Base-by-base conservation (phyloP, 2,329 filamentous ascomycete species). In the Aspergillus aculeatinus region DNA sequence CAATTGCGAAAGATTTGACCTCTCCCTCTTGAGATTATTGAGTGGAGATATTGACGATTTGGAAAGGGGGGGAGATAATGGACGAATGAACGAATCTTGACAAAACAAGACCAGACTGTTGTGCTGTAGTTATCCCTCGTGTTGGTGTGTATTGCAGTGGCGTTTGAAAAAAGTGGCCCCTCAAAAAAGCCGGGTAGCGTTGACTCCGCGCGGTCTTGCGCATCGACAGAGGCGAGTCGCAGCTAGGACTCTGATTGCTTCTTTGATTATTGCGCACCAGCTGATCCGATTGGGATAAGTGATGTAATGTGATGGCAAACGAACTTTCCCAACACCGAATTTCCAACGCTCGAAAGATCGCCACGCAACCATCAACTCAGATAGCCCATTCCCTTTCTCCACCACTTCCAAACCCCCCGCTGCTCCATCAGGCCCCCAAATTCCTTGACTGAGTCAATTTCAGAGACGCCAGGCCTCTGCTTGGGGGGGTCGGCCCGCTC, bases 381-480 rank as follows among this genome's bases (percentile, higher is more conserved):
- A 71, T 77, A 77, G 23, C 87, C 86, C 89, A 91, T 91, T 0
- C 81, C 87, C 51, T 77, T 81, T 67, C 83, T 83, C 87, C 88
- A 91, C 89, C 89, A 92, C 0, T 68, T 71, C 64, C 79, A 79
- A 5, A 90, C 72, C 0, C 87, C 86, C 51, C 82, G 79, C 39
- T 78, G 69, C 57, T 87, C 80, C 87, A 91, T 90, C 19, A 79
- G 74, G 29, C 74, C 74, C 0, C 83, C 86, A 73, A 91, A 91
- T 12, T 86, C 85, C 63, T 85, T 85, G 5, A 90, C 85, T 1
- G 85, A 84, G 3, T 82, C 82, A 1, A 86, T 82, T 72, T 91
- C 88, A 53, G 82, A 77, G 55, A 84, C 77, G 2, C 76, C 77
- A 19, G 58, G 12, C 19, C 21, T 63, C 56, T 47, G n/a, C 10